Percentiles rank a stretch among this genome's conserved stretches.
These are phyloP conservation scores for Cafeteria roenbergensis DNA, from an alignment of 108 stramenopile species.

Conservation along the genomic window DNA sequence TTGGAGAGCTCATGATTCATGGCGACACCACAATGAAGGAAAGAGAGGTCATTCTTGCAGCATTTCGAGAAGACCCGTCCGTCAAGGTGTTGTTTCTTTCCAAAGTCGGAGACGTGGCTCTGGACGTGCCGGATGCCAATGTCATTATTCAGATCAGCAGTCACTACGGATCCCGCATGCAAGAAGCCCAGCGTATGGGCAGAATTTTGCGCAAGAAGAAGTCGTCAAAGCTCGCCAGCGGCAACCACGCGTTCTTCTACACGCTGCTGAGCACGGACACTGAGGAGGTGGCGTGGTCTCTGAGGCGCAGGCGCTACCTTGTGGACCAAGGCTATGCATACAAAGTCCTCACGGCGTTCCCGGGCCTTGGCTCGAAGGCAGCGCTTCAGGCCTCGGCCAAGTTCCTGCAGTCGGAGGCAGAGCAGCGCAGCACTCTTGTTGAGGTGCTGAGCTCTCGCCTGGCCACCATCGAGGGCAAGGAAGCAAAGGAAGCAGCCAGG, in stretches of 20 bases:
- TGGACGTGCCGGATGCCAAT: slow-evolving; percentile 97
- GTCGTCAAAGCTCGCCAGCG: slow-evolving; percentile 60
- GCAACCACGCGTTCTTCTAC: slow-evolving; percentile 99
- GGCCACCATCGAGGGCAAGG: not conserved
- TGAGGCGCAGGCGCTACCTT: slow-evolving; percentile 92
- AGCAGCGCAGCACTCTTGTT: not conserved
- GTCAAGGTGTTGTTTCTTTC: slow-evolving; percentile 79
- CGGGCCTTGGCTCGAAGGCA: not conserved
- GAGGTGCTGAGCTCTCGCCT: not conserved
- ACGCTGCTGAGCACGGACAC: slow-evolving; percentile 93
- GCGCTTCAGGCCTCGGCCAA: not conserved
- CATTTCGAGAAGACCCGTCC: slow-evolving; percentile 65
- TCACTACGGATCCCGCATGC: slow-evolving; percentile 90
- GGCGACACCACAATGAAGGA: slow-evolving; percentile 86
- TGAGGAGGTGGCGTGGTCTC: slow-evolving; percentile 88
- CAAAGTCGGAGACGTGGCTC: slow-evolving; percentile 92
- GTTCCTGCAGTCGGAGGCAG: not conserved
- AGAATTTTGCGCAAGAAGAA: slow-evolving; percentile 90
- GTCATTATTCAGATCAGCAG: slow-evolving; percentile 96
- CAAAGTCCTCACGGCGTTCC: slow-evolving; percentile 62
- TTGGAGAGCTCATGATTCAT: slow-evolving; percentile 71
- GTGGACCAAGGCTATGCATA: slow-evolving; percentile 99
- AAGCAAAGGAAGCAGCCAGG: not conserved
- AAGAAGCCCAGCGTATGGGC: slow-evolving; percentile 96
- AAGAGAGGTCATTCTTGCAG: slow-evolving; percentile 71